These are phyloP conservation scores for Clonostachys sp. DNA, from an alignment of 2,329 filamentous ascomycete species.

Conservation along the genomic window DNA sequence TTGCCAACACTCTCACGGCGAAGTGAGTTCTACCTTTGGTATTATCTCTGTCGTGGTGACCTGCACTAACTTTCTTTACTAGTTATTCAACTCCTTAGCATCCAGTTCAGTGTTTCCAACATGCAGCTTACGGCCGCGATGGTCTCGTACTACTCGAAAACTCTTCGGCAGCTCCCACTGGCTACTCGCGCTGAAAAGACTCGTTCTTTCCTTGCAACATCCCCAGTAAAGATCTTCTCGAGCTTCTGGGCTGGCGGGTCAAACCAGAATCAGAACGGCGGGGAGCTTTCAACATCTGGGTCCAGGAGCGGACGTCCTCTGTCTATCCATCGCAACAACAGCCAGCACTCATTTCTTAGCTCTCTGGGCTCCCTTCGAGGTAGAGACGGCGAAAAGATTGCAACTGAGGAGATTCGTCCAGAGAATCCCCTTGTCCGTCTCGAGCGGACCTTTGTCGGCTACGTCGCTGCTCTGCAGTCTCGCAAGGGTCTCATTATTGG, in stretches of 20 bases:
- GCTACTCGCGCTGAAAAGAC: slow-evolving; percentile 58
- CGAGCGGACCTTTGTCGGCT: slow-evolving; percentile 81
- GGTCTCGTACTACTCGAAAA: slow-evolving; percentile 73
- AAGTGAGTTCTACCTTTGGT: slow-evolving; percentile 42
- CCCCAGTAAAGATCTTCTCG: slow-evolving; percentile 85
- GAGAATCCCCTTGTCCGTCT: slow-evolving; percentile 67
- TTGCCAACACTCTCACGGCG: slow-evolving; percentile 70
- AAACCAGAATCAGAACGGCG: slow-evolving; percentile 28
- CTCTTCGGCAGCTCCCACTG: slow-evolving; percentile 59
- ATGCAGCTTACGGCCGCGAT: slow-evolving; percentile 60
- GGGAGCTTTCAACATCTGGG: slow-evolving; percentile 9
- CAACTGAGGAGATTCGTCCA: slow-evolving; percentile 44
- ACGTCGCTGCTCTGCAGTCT: slow-evolving; percentile 75
- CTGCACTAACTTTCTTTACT: background rate
- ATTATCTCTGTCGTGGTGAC: background rate
- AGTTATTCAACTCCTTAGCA: slow-evolving; percentile 71
- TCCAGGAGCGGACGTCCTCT: slow-evolving; percentile 33
- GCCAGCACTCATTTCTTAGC: slow-evolving; percentile 49
- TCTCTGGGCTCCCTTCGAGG: slow-evolving; percentile 50
- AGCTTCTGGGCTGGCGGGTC: slow-evolving; percentile 66
- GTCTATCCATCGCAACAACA: slow-evolving; percentile 36
- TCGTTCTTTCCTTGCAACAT: slow-evolving; percentile 69
- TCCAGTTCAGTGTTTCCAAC: slow-evolving; percentile 66
- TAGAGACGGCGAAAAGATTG: slow-evolving; percentile 24
- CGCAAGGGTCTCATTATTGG: slow-evolving; percentile 85